Evolutionary conservation across 225 moss, liverwort and hornwort genomes (phyloP), one percentile per base, ranked within the genome.

Genomic region (Straminergon stramineum): DNA sequence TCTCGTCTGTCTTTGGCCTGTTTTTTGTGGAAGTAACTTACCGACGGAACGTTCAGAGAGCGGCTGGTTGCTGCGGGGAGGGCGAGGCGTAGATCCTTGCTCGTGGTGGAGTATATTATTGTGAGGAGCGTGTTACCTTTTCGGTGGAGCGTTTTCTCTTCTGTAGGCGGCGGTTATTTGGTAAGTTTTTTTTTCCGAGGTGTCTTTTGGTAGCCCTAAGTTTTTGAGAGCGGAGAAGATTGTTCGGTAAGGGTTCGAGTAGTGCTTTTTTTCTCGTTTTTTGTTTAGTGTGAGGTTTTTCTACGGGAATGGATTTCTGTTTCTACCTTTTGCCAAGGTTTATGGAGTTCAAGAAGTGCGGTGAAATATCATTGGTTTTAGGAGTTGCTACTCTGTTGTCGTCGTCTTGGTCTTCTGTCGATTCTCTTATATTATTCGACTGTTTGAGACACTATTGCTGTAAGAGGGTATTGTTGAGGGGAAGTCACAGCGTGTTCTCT

Each of bases 101-200:
- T 66, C 45, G 77, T 37, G n/a, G 82, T 34, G 66, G 83, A 83
- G 69, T 66, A 18, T 63, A 10, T 45, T 55, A 27, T 41, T 89
- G 24, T 69, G 76, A 68, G 76, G 56, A 68, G 27, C 71, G 14
- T 83, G 9, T 48, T 78, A 4, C 4, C 18, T 69, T 82, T 37
- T 31, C 57, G 62, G 84, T 86, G 85, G 70, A 86, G 90, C 51
- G 27, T 43, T 66, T 57, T 48, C 63, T 64, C 22, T 82, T 62
- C 61, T 75, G 60, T 21, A 43, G 45, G 79, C 74, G 86, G 84
- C 75, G 84, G 91, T 88, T 93, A 86, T 86, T 83, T 45, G 91
- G 88, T 91, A 68, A 85, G 86, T 23, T 24, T 62, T 55, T 80
- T 68, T 68, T 27, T 28, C 76, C 56, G 69, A 48, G 80, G 58